A percentile compares a stretch with the other conserved stretches of the same genome.
Evolutionary conservation across 257 asterid genomes (phyloP).

Genomic region (Przewalskia tangutica): DNA sequence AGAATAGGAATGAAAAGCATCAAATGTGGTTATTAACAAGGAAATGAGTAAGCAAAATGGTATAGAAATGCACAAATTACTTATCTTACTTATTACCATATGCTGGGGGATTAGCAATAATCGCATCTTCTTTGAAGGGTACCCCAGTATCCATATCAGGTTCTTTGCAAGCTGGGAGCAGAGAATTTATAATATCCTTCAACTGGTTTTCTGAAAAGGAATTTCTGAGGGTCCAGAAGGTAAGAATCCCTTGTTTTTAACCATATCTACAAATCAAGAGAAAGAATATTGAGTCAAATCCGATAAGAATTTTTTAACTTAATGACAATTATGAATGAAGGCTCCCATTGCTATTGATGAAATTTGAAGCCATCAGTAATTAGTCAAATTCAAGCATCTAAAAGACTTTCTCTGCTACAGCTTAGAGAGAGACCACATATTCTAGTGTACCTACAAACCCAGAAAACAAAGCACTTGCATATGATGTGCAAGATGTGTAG

Average conservation of each 20-base stretch:
- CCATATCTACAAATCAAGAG: conserved; percentile 61
- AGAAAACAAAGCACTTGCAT: neutral
- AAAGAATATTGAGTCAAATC: neutral
- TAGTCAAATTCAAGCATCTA: neutral
- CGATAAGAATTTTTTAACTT: neutral
- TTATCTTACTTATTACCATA: conserved; percentile 71
- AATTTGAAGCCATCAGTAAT: neutral
- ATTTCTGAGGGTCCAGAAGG: conserved; percentile 99
- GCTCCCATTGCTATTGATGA: neutral
- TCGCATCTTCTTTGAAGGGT: conserved; percentile 88
- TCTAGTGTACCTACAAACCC: neutral
- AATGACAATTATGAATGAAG: neutral
- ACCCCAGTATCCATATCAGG: conserved; percentile 80
- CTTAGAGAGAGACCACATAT: neutral
- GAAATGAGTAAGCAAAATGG: neutral
- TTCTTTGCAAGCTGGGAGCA: conserved; percentile 79
- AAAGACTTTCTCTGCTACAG: neutral
- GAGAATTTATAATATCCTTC: conserved; percentile 74
- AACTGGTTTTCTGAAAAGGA: conserved; percentile 77
- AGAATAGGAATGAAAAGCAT: neutral
- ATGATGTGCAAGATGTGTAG: neutral
- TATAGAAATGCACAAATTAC: conserved; percentile 1
- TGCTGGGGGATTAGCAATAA: conserved; percentile 85
- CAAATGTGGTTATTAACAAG: neutral
- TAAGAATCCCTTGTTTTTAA: conserved; percentile 93